Conservation (phyloP, 1,284 basidiomycete species). For the Cryptococcus amylolentus region DNA sequence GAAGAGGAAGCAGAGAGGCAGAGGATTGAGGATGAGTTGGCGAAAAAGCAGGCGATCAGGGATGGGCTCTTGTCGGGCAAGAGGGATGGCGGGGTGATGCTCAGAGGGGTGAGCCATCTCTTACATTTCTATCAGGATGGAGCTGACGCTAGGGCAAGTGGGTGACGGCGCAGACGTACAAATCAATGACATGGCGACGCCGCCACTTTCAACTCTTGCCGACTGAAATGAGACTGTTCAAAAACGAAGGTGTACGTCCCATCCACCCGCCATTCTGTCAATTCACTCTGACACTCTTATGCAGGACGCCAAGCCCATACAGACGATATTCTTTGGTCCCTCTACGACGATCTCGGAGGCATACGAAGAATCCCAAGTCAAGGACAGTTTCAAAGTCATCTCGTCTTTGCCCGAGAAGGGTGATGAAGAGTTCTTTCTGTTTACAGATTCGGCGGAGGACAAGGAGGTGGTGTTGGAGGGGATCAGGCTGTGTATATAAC, state of each 20-base stretch:
- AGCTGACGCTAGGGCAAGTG: slow-evolving; percentile 19
- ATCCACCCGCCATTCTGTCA: neutral
- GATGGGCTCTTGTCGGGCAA: slow-evolving; percentile 21
- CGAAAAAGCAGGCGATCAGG: slow-evolving; percentile 14
- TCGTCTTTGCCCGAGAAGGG: slow-evolving; percentile 11
- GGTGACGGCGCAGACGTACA: slow-evolving; percentile 41
- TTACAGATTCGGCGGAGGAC: slow-evolving; percentile 40
- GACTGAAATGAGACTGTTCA: slow-evolving; percentile 36
- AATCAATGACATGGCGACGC: slow-evolving; percentile 39
- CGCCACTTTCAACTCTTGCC: slow-evolving; percentile 38
- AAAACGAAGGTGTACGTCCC: slow-evolving; percentile 28
- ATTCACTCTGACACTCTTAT: neutral
- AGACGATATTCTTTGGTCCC: slow-evolving; percentile 19
- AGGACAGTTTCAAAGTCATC: slow-evolving; percentile 40
- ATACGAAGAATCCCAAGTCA: slow-evolving; percentile 46
- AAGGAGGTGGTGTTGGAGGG: slow-evolving; percentile 38
- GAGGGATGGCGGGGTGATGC: slow-evolving; percentile 35
- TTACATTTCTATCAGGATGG: neutral
- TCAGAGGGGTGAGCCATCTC: slow-evolving; percentile 37
- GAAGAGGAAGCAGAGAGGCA: slow-evolving; percentile 4
- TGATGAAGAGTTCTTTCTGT: slow-evolving; percentile 42
- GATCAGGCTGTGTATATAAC: slow-evolving; percentile 14
- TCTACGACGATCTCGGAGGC: slow-evolving; percentile 16
- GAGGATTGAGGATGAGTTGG: slow-evolving; percentile 10
- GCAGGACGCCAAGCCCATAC: slow-evolving; percentile 32